Percentiles rank a stretch among this genome's conserved stretches.
Conservation (phyloP, 129 eudicot genomes). For the Helianthus annuus region DNA sequence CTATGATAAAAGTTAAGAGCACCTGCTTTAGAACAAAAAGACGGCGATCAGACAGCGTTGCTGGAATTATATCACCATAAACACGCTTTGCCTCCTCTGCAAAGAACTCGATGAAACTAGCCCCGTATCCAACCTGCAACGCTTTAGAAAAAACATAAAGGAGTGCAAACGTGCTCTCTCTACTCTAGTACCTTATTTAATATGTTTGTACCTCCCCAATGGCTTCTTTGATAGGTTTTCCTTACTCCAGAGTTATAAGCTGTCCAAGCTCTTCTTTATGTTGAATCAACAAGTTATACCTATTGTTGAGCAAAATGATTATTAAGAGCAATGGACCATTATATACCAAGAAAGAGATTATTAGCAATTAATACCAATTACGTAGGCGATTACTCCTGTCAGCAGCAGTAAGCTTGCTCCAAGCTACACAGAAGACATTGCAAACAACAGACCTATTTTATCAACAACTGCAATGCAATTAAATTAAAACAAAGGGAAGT, state of each 20-base stretch:
- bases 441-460: constrained; percentile 40
- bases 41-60: constrained; percentile 75
- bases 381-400: constrained; percentile 84
- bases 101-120: constrained; percentile 74
- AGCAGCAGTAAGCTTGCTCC: constrained; percentile 89
- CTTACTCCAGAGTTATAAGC: constrained; percentile 91
- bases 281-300: constrained; percentile 69
- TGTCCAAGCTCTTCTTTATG: constrained; percentile 94
- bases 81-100: constrained; percentile 93
- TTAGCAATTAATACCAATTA: constrained; percentile 51
- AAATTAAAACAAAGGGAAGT: background rate
- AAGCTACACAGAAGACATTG: constrained; percentile 44
- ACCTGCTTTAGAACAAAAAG: constrained; percentile 88
- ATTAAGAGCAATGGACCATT: background rate
- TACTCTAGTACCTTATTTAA: background rate
- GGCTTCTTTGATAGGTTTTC: constrained; percentile 94
- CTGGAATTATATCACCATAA: constrained; percentile 83
- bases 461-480: constrained; percentile 22
- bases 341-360: background rate
- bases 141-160: background rate
- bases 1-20: no score
- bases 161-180: background rate
- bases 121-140: constrained; percentile 73
- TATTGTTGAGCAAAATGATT: constrained; percentile 16
- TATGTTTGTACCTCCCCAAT: constrained; percentile 56